phyloP scores from a whole-genome alignment of 805 yeast species.

The Candida sphagnicola region DNA sequence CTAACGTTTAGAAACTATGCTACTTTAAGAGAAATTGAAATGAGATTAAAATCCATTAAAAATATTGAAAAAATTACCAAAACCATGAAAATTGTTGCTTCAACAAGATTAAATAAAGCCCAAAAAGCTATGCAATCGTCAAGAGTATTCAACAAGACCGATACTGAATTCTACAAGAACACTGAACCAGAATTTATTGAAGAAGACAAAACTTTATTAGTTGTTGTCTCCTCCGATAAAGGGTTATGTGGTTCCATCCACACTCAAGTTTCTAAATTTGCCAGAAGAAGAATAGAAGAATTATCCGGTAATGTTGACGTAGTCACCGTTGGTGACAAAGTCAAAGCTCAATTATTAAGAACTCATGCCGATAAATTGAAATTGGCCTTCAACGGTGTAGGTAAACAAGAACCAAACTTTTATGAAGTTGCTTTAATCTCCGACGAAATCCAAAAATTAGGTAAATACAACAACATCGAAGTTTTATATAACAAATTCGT shows the following conservation, averaged over 20 bases:
- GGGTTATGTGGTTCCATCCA: constrained; percentile 99
- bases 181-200: constrained; percentile 70
- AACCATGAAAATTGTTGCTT: constrained; percentile 99
- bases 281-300: constrained; percentile 63
- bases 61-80: constrained; percentile 99
- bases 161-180: constrained; percentile 70
- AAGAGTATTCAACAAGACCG: constrained; percentile 78
- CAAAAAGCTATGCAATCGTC: constrained; percentile 91
- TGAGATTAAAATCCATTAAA: constrained; percentile 95
- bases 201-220: constrained; percentile 70
- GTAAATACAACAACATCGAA: constrained; percentile 73
- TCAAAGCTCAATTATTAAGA: constrained; percentile 85
- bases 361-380: constrained; percentile 65
- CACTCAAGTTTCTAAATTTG: constrained; percentile 87
- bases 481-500: constrained; percentile 84
- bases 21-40: constrained; percentile 97
- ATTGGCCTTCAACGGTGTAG: constrained; percentile 83
- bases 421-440: constrained; percentile 84
- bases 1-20: constrained; percentile 76
- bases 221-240: constrained; percentile 93
- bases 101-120: constrained; percentile 93
- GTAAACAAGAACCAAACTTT: constrained; percentile 96
- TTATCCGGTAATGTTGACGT: constrained; percentile 66
- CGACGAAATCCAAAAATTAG: constrained; percentile 70
- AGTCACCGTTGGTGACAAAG: constrained; percentile 92